These are phyloP conservation scores for Puccinia polysora DNA, from an alignment of 1,284 basidiomycete species.

Conservation along the genomic window DNA sequence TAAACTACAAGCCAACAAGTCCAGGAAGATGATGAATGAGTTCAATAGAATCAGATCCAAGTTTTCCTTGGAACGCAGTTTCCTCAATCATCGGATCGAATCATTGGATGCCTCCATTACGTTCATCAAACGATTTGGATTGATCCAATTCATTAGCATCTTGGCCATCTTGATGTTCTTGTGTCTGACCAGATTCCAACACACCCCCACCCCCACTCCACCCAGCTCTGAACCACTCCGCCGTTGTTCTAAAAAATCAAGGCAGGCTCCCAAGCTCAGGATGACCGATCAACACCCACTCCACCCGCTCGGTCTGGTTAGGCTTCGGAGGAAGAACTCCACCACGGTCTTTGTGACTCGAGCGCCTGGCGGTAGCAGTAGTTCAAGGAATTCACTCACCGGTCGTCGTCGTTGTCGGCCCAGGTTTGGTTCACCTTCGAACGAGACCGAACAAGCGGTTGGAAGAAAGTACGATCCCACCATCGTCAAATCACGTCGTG, in stretches of 20 bases:
- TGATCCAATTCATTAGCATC: constrained; percentile 32
- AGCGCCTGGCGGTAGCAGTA: too few relatives aligned
- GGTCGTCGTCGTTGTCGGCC: constrained; percentile 51
- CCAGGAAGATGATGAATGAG: not conserved
- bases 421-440: constrained; percentile 89
- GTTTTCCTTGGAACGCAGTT: not conserved
- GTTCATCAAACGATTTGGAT: constrained; percentile 29
- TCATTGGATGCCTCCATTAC: constrained; percentile 10
- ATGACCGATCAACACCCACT: too few relatives aligned
- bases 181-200: constrained; percentile 13
- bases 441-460: constrained; percentile 89
- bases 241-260: too few relatives aligned
- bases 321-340: too few relatives aligned
- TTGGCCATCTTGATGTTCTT: constrained; percentile 17
- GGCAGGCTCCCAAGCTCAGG: too few relatives aligned
- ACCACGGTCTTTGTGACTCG: too few relatives aligned
- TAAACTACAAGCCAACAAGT: not conserved
- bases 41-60: constrained; percentile 9
- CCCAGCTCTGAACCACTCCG: too few relatives aligned
- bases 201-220: too few relatives aligned
- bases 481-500: constrained; percentile 79
- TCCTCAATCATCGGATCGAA: constrained; percentile 26
- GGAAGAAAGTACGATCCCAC: constrained; percentile 79
- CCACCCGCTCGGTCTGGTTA: too few relatives aligned
- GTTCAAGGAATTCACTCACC: constrained; percentile 44